Base-by-base conservation (phyloP, 306 rosid species). In the Sindora glabra region DNA sequence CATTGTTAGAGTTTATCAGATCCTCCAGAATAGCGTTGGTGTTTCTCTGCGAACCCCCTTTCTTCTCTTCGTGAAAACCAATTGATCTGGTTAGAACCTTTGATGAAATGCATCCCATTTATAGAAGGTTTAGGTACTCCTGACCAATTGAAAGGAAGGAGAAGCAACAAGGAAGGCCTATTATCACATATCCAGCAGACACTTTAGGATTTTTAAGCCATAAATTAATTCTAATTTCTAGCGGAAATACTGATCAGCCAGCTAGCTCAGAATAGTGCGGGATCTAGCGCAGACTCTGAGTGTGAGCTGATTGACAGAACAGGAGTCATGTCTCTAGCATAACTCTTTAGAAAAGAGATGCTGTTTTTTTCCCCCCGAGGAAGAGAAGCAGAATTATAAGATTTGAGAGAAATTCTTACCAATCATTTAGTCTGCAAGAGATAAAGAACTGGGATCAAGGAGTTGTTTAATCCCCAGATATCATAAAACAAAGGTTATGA, bases 81-180 rank as follows among this genome's bases (percentile, higher is more conserved):
- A 69, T 30, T 69, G 86, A 69, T 69, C 80, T 73, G 32, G 75
- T 50, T 19, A 73, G 12, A 22, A 76, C 19, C 57, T 76, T 80
- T 58, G 86, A 80, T 47, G 86, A 80, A 46, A 80, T 62, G 67
- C 86, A 80, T 36, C 82, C 86, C 82, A 80, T 76, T 70, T 38
- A 18, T 14, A 45, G 54, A 8, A 40, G n/a, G 65, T 57, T 16
- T 32, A 25, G 51, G n/a, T 56, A 48, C 70, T 59, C 74, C 76
- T 69, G 19, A 54, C 12, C 67, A 44, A 32, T 48, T 47, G 40
- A 42, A 34, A 55, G 24, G 55, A 36, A 14, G 55, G 8, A 46
- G 47, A 56, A 55, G 33, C 45, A 26, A 64, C n/a, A n/a, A n/a
- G n/a, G n/a, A n/a, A n/a, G n/a, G n/a, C n/a, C n/a, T n/a, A n/a